Base-by-base conservation (phyloP, 2,329 filamentous ascomycete species). In the Samsoniella hepiali region DNA sequence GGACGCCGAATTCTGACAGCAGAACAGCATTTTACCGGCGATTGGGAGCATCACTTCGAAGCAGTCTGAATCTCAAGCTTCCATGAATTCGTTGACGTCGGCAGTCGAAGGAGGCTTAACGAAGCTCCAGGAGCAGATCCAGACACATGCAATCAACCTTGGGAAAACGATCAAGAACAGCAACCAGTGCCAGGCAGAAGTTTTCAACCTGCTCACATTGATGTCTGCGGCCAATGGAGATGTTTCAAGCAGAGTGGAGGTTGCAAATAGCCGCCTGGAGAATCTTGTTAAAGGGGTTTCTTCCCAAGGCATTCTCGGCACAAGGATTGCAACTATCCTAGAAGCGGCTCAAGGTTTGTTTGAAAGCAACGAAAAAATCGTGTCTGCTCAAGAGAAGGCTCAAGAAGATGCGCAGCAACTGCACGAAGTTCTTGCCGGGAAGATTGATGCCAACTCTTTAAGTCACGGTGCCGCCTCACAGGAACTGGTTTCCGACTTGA, bases 111-210 rank as follows among this genome's bases (percentile, higher is more conserved):
- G 17, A 9, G 40, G 50, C 27, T 51, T 55, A 17, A 13, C 38
- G 15, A 62, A 62, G 38, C 38, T 62, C 8, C 40, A 55, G 11
- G 50, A 32, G 29, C 59, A 45, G 15, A 62, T 62, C 6, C 59
- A 62, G n/a, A 55, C 13, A 3, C 8, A 42, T 47, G 59, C 59
- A 27, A 29, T 42, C 22, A 34, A 57, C 10, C 13, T 56, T 1
- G 13, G 10, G 2, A 47, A 62, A 34, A 57, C n/a, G 27, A 17
- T 62, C 15, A 56, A 13, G 10, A 40, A 7, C 22, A 54, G 27
- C 15, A 27, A 62, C 27, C 32, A 57, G 4, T 49, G 22, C 1
- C 60, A 45, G 9, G 22, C 42, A 38, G 27, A 49, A 49, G 32
- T 56, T 15, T 4, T 29, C 15, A 13, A 56, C 13, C 32, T 42